Base-by-base conservation (phyloP, 345 rosid genomes). In the thale cress (Arabidopsis thaliana) region DNA sequence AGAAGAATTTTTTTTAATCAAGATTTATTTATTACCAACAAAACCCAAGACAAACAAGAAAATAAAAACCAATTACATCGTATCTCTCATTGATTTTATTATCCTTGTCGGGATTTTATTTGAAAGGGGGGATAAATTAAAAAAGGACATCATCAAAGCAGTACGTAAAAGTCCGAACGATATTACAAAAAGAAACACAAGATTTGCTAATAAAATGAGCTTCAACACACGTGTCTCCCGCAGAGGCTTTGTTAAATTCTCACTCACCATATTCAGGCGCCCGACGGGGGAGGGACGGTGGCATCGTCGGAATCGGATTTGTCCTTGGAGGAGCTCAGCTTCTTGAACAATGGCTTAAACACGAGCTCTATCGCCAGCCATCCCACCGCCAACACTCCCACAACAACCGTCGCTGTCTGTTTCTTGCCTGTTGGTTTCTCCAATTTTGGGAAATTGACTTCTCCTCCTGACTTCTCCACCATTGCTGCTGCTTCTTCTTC, bases 331-430 rank as follows among this genome's bases (percentile, higher is more conserved):
- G 87, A 80, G 65, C 85, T 88, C 36, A 80, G 69, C 69, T 81
- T 87, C 82, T 82, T 90, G 77, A 89, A 84, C 71, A 89, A 51
- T 9, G 96, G 94, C 85, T 89, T 93, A 69, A 91, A 81, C 63
- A 88, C 94, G 63, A 93, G 28, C 86, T 89, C 97, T 28, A 93
- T 75, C 10, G 98, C 92, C 46, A 93, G 65, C 98, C 90, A 89
- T 38, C 91, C 93, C 2, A 91, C 72, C 8, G 91, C 89, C 11
- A 91, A 82, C 10, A 89, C 96, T 45, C 97, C 97, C 9, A 85
- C 76, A 22, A 88, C 97, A 56, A 81, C 82, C 62, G 84, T 80
- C 55, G 87, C 90, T 12, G 75, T 69, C 72, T 79, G 87, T 68
- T 89, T 91, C 77, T 77, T 62, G 7, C 74, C 53, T 24, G 67